Evolutionary conservation across 2,329 filamentous ascomycete species (phyloP).

Genomic region (Dactylellina haptotyla): DNA sequence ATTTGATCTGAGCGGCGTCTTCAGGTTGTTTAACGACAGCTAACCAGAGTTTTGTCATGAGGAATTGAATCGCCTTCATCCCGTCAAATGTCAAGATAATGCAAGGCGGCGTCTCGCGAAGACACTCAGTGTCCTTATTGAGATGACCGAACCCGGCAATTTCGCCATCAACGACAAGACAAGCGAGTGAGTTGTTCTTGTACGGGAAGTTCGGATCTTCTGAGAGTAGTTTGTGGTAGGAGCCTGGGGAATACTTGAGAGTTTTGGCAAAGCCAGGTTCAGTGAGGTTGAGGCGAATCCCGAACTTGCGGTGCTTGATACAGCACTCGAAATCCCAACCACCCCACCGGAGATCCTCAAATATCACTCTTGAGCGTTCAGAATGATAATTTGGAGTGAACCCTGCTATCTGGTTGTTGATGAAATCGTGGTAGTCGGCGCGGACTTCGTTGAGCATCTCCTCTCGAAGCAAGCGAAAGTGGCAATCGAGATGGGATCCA

Average conservation of each 20-base stretch:
- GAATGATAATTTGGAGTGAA: slow-evolving; percentile 59
- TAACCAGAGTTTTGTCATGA: slow-evolving; percentile 23
- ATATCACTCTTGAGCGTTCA: slow-evolving; percentile 62
- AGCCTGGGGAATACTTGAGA: no score
- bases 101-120: slow-evolving; percentile 64
- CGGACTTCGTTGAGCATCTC: slow-evolving; percentile 75
- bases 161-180: slow-evolving; percentile 66
- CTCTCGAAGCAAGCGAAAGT: slow-evolving; percentile 76
- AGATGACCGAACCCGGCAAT: slow-evolving; percentile 72
- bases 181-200: slow-evolving; percentile 71
- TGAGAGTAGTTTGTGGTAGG: no score
- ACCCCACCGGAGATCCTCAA: slow-evolving; percentile 57
- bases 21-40: slow-evolving; percentile 60
- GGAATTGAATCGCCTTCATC: not conserved
- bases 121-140: slow-evolving; percentile 65
- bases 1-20: slow-evolving; percentile 61
- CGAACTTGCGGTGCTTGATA: slow-evolving; percentile 53
- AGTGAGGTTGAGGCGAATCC: slow-evolving; percentile 62
- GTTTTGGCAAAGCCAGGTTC: slow-evolving; percentile 60
- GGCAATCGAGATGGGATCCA: slow-evolving; percentile 71
- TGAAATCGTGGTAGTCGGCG: slow-evolving; percentile 68
- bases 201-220: slow-evolving; percentile 65
- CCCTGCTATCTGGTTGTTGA: slow-evolving; percentile 64
- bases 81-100: slow-evolving; percentile 66
- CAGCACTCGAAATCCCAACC: slow-evolving; percentile 63